These are phyloP conservation scores for Aspergillus saccharolyticus DNA, from an alignment of 495 filamentous ascomycete genomes.

Conservation along the genomic window DNA sequence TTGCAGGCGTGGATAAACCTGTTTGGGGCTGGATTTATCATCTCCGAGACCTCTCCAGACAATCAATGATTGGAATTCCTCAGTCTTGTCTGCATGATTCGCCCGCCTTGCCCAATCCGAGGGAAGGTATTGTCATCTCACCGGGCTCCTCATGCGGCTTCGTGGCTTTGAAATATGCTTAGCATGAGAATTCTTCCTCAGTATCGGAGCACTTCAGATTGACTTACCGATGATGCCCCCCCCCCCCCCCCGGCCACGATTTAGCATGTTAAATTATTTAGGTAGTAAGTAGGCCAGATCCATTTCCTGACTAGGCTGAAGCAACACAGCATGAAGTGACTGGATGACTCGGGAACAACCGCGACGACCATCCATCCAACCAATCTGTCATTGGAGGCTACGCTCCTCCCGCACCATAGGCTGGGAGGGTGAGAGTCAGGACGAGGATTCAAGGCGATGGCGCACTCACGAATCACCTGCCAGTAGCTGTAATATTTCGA, in stretches of 20 bases:
- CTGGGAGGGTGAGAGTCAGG: not conserved
- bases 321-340: not conserved
- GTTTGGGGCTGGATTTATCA: not conserved
- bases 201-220: not conserved
- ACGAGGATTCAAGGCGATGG: not conserved
- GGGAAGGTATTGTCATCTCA: not conserved
- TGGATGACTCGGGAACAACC: conserved; percentile 6
- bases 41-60: not conserved
- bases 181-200: not conserved
- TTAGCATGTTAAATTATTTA: too few species aligned
- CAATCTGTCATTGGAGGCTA: not conserved
- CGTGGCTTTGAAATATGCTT: not conserved
- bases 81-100: not conserved
- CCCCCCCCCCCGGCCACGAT: not conserved
- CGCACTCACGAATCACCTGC: not conserved
- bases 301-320: not conserved
- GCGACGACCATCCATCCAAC: not conserved
- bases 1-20: not conserved
- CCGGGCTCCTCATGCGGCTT: not conserved
- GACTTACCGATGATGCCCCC: too few species aligned
- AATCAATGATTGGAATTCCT: not conserved
- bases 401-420: not conserved
- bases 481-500: not conserved
- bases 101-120: not conserved
- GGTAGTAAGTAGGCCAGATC: not conserved